Evolutionary conservation across 2,329 filamentous ascomycete species (phyloP).

Genomic region (Aspergillus fischeri): DNA sequence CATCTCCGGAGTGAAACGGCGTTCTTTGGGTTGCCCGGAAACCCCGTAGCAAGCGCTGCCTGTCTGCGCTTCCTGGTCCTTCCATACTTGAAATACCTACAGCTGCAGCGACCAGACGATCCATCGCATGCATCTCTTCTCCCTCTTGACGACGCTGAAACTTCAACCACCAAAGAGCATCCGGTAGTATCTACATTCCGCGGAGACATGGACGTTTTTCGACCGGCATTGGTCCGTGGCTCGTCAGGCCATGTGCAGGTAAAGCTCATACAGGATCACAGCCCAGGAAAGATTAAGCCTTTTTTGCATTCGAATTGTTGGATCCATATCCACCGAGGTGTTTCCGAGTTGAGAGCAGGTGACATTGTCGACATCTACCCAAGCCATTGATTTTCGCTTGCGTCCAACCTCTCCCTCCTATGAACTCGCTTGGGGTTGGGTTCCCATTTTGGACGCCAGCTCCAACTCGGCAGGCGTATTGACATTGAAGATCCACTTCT

Average conservation of each 20-base stretch:
- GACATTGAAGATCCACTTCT: slow-evolving; percentile 19
- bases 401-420: not conserved
- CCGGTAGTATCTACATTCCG: not conserved
- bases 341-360: slow-evolving; percentile 6
- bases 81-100: slow-evolving; percentile 19
- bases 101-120: slow-evolving; percentile 8
- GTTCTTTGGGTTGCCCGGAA: slow-evolving; percentile 27
- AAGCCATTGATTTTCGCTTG: not conserved
- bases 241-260: not conserved
- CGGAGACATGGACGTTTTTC: slow-evolving; percentile 8
- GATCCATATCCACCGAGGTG: slow-evolving; percentile 19
- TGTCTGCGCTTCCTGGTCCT: slow-evolving; percentile 26
- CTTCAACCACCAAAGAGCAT: not conserved
- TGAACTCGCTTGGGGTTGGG: slow-evolving; percentile 17
- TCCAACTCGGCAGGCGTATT: slow-evolving; percentile 42
- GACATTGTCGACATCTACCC: slow-evolving; percentile 11
- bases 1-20: slow-evolving; percentile 1
- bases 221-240: not conserved
- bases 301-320: slow-evolving; percentile 22
- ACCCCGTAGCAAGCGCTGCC: slow-evolving; percentile 25
- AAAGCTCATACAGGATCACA: slow-evolving; percentile 9
- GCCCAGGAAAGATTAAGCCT: slow-evolving; percentile 19
- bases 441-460: slow-evolving; percentile 19
- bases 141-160: not conserved
- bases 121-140: not conserved